A percentile compares a stretch with the other conserved stretches of the same genome.
These are phyloP conservation scores for Falciphora oryzae DNA, from an alignment of 2,329 filamentous ascomycete genomes.

Conservation along the genomic window DNA sequence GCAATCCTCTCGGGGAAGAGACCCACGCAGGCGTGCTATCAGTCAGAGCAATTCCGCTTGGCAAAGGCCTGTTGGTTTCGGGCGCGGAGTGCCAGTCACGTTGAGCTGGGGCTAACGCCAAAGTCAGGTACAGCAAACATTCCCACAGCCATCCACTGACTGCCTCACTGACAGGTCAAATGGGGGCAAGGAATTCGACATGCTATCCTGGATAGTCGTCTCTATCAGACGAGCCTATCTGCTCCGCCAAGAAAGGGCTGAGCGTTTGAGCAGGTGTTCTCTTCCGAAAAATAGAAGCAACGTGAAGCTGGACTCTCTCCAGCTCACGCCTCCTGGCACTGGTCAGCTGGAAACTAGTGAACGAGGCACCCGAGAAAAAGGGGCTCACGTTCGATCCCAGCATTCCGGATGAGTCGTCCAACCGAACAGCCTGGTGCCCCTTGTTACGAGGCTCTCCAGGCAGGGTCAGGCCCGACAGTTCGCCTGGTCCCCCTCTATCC, in stretches of 20 bases:
- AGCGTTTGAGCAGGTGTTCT: background rate
- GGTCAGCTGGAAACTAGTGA: background rate
- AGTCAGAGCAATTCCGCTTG: background rate
- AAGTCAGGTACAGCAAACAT: background rate
- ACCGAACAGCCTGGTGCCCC: no score
- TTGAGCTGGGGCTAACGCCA: background rate
- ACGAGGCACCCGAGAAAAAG: no score
- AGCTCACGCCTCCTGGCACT: background rate
- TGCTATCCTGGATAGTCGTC: background rate
- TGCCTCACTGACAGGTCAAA: background rate
- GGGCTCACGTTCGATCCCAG: no score
- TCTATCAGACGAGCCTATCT: no score
- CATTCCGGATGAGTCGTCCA: no score
- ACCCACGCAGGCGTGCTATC: background rate
- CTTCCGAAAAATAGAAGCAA: background rate
- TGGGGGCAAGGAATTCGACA: background rate
- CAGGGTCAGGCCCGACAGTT: no score
- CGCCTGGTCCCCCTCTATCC: no score
- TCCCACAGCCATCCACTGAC: background rate
- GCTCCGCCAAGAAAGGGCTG: background rate
- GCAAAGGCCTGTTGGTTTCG: background rate
- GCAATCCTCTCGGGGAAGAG: background rate
- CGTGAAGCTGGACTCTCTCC: background rate
- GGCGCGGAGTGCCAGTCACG: no score
- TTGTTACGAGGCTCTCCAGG: no score